Percentiles rank a stretch among this genome's conserved stretches.
Evolutionary conservation across 805 yeast species (phyloP).

Genomic region (Wickerhamiella vanderwaltii): DNA sequence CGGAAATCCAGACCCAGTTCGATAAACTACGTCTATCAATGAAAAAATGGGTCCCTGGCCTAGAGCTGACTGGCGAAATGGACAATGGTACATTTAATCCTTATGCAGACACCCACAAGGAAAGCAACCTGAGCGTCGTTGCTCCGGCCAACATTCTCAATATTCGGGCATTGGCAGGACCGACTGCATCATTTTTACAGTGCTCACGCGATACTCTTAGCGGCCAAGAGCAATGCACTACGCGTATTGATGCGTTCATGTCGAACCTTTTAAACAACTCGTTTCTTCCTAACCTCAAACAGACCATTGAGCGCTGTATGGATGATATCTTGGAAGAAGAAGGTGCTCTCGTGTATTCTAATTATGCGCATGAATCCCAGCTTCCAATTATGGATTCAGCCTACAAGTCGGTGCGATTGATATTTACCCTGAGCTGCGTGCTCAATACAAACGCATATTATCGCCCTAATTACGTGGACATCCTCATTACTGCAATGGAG

Average conservation of each 20-base stretch:
- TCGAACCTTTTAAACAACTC: constrained; percentile 49
- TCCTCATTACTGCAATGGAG: constrained; percentile 24
- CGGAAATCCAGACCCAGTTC: constrained; percentile 21
- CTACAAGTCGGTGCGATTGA: constrained; percentile 35
- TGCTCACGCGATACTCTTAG: constrained; percentile 12
- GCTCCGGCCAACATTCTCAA: constrained; percentile 53
- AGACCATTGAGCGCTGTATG: constrained; percentile 42
- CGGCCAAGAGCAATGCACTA: constrained; percentile 18
- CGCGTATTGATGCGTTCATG: constrained; percentile 39
- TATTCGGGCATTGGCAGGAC: constrained; percentile 66
- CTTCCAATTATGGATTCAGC: constrained; percentile 33
- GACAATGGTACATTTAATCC: constrained; percentile 22
- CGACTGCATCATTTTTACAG: constrained; percentile 63
- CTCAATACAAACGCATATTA: constrained; percentile 50
- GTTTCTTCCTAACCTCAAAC: constrained; percentile 53
- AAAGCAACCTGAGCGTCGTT: constrained; percentile 18
- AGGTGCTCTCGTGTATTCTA: constrained; percentile 29
- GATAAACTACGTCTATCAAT: constrained; percentile 36
- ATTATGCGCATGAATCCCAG: constrained; percentile 24
- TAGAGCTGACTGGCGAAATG: constrained; percentile 29
- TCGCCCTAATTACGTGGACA: constrained; percentile 41
- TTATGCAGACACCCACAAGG: constrained; percentile 17
- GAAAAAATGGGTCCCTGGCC: constrained; percentile 62
- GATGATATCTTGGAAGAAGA: constrained; percentile 34
- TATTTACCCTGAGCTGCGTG: constrained; percentile 37